Evolutionary conservation across 768 basidiomycete species (phyloP).

Genomic region (Psilocybe tampanensis): DNA sequence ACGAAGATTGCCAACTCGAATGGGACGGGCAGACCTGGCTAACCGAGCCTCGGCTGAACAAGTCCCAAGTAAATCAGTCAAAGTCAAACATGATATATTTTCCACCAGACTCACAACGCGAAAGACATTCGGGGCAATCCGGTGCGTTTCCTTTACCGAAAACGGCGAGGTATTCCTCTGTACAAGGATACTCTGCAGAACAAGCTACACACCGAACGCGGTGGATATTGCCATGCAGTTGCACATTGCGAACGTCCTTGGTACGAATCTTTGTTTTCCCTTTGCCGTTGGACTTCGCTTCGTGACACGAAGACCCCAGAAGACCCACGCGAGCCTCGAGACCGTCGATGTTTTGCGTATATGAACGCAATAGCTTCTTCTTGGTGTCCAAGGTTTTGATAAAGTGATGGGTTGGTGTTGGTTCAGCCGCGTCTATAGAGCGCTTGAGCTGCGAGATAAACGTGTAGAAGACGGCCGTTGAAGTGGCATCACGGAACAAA

Average conservation of each 20-base stretch:
- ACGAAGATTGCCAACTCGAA: slow-evolving; percentile 82
- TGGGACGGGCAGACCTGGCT: slow-evolving; percentile 81
- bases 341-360: slow-evolving; percentile 98
- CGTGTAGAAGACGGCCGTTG: slow-evolving; percentile 89
- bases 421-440: slow-evolving; percentile 77
- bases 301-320: slow-evolving; percentile 61
- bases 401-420: slow-evolving; percentile 87
- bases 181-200: slow-evolving; percentile 76
- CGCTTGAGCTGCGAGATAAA: slow-evolving; percentile 92
- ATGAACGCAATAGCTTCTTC: slow-evolving; percentile 84
- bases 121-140: slow-evolving; percentile 83
- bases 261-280: slow-evolving; percentile 69
- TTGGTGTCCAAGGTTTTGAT: slow-evolving; percentile 83
- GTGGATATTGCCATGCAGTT: slow-evolving; percentile 93
- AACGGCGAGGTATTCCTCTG: slow-evolving; percentile 55
- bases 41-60: slow-evolving; percentile 67
- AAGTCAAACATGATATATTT: not conserved
- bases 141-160: slow-evolving; percentile 78
- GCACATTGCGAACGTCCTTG: slow-evolving; percentile 84
- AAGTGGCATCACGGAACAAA: slow-evolving; percentile 82
- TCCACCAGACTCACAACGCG: slow-evolving; percentile 64
- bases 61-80: slow-evolving; percentile 7
- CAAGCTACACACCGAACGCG: slow-evolving; percentile 88
- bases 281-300: slow-evolving; percentile 53
- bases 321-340: slow-evolving; percentile 84